Base-by-base conservation (phyloP, 208 protist genomes). In the Leishmania lainsoni region DNA sequence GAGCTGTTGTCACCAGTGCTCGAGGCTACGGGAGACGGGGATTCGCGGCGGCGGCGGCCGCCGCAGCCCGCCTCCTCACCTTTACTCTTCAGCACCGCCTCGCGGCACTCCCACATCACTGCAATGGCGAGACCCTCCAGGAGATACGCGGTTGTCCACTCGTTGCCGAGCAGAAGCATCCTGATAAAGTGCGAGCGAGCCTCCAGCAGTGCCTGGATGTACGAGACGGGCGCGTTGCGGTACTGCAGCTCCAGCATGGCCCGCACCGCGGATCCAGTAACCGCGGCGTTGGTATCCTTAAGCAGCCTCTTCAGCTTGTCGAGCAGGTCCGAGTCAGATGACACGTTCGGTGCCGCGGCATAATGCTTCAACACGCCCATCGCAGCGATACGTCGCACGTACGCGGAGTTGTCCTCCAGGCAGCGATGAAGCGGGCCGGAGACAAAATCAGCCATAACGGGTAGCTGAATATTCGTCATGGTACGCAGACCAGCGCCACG, bases 321-420 rank as follows among this genome's bases (percentile, higher is more conserved):
- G 59, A 99, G 82, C 70, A 99, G 89, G 42, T 94, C 95, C 51
- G 93, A 87, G 35, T 99, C 93, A 58, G 96, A 86, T 4, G 97
- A 94, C 3, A 98, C 80, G 42, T 95, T 90, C 29, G 96, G 91
- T 69, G 97, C 95, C 42, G 99, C 94, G 82, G 98, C 95, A 86
- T 99, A 99, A 20, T 99, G 84, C 88, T 99, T 99, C 5, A 99
- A 92, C 70, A 99, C 97, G 73, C 94, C 98, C 51, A 99, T 91
- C 12, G 94, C 99, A 8, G 99, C 99, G 22, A 98, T 99, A 82
- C 99, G 99, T 59, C 99, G 92, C 3, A 99, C 99, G 86, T 99
- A 99, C 51, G 99, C 96, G 83, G 99, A 99, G 56, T 82, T 80
- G 83, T 99, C 99, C 84, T 92, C 83, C 17, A 99, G 84, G 66